Base-by-base conservation (phyloP, 768 basidiomycete genomes). In the Pholiota microspora region DNA sequence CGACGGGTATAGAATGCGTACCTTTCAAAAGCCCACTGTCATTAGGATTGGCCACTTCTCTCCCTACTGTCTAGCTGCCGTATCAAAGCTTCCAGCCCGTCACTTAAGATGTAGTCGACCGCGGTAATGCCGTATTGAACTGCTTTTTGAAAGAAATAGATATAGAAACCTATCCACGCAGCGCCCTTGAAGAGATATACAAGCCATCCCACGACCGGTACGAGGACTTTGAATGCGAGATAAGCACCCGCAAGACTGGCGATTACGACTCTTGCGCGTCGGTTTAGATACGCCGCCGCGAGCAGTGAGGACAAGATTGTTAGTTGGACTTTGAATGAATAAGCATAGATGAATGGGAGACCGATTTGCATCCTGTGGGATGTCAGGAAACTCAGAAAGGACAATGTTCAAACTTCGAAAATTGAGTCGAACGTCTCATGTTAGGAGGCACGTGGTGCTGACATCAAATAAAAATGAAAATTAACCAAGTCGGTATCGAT, bases 121-220 rank as follows among this genome's bases (percentile, higher is more conserved):
- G 55, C 65, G 13, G 46, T 57, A n/a, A 60, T n/a, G 21, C 65
- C 59, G 24, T 67, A 67, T 0, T 60, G 64, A 0, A 70, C 15
- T 7, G 64, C 71, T 2, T 68, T 50, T 38, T 66, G 53, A 58
- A 73, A 69, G 59, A 68, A 74, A 47, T 71, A 62, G 34, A 69
- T 51, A 51, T 74, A 73, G 51, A 74, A 74, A 1, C 72, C 71
- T 45, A 72, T 58, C 69, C 62, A 59, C 5, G 70, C 71, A 32
- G 72, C 58, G 7, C 58, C 66, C 40, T 71, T 73, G 59, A 71
- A 67, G 7, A 67, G 28, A 9, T 54, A 57, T 27, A 57, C 63
- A 8, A 53, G 44, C 64, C 66, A 67, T 45, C 62, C 59, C 1
- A 56, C 48, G 8, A 65, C 44, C 13, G 69, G 65, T 4, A 64